Evolutionary conservation across 2,329 filamentous ascomycete genomes (phyloP).

Genomic region (Harringtonia aguacate): DNA sequence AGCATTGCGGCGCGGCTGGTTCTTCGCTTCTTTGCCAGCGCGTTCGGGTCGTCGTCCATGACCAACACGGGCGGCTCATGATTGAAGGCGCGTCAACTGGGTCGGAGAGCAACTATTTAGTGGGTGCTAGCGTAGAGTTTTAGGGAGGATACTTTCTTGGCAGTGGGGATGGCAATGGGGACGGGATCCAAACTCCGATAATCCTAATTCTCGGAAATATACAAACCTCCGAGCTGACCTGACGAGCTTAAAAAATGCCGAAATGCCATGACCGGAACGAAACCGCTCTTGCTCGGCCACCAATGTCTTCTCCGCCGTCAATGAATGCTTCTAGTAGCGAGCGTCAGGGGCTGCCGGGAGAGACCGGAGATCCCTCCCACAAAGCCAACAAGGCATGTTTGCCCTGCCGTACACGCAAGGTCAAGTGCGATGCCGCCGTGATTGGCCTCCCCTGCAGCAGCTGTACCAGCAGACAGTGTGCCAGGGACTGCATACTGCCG

Average conservation of each 20-base stretch:
- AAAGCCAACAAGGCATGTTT: slow-evolving; percentile 15
- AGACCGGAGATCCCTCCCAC: slow-evolving; percentile 7
- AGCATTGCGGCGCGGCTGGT: slow-evolving; percentile 49
- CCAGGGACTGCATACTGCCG: slow-evolving; percentile 13
- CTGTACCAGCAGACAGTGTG: slow-evolving; percentile 14
- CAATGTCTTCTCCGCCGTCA: too few relatives aligned
- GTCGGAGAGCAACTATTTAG: too few relatives aligned
- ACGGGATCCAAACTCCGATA: too few relatives aligned
- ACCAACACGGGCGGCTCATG: slow-evolving; percentile 51
- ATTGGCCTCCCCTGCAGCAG: slow-evolving; percentile 15
- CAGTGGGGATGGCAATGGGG: too few relatives aligned
- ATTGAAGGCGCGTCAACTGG: too few relatives aligned
- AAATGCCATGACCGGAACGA: too few relatives aligned
- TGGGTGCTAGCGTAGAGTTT: too few relatives aligned
- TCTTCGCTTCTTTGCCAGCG: slow-evolving; percentile 50
- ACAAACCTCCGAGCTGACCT: too few relatives aligned
- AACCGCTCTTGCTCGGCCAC: too few relatives aligned
- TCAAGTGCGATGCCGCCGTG: slow-evolving; percentile 15
- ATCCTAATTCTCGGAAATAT: too few relatives aligned
- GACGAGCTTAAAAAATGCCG: too few relatives aligned
- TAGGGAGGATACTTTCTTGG: too few relatives aligned
- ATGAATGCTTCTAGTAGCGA: slow-evolving; percentile 13
- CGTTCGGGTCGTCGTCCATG: slow-evolving; percentile 48
- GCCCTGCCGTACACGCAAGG: slow-evolving; percentile 14
- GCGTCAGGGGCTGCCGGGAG: slow-evolving; percentile 9